phyloP scores from a whole-genome alignment of 2,329 filamentous ascomycete genomes.

The Fusarium marasasianum region DNA sequence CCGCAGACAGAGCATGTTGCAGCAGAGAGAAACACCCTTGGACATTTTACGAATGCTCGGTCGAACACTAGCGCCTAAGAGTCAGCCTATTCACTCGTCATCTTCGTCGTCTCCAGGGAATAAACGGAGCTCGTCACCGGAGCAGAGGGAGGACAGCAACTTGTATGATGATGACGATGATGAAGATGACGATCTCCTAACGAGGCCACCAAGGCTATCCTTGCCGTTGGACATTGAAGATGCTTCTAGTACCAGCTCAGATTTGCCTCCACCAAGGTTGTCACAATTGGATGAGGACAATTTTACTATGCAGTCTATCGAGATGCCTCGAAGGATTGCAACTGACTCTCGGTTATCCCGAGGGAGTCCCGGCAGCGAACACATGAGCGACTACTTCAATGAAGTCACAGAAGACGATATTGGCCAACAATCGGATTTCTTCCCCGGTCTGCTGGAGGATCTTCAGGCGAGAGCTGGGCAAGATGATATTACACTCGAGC shows the following conservation, averaged over 20 bases:
- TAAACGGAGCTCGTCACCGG: slow-evolving; percentile 43
- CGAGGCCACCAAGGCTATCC: slow-evolving; percentile 60
- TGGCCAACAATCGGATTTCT: slow-evolving; percentile 61
- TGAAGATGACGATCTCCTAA: slow-evolving; percentile 58
- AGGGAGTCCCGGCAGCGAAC: slow-evolving; percentile 62
- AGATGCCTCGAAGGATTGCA: slow-evolving; percentile 64
- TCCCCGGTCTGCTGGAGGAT: slow-evolving; percentile 58
- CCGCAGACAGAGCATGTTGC: slow-evolving; percentile 65
- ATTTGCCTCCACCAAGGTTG: slow-evolving; percentile 63
- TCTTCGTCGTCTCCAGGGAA: slow-evolving; percentile 54
- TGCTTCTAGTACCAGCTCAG: slow-evolving; percentile 63
- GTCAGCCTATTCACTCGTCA: slow-evolving; percentile 56
- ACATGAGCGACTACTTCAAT: slow-evolving; percentile 63
- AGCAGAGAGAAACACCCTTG: slow-evolving; percentile 65
- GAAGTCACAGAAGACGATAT: slow-evolving; percentile 52
- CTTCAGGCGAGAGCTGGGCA: slow-evolving; percentile 51
- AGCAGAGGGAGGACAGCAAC: slow-evolving; percentile 53
- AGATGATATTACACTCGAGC: slow-evolving; percentile 56
- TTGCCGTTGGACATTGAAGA: slow-evolving; percentile 61
- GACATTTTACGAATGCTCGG: slow-evolving; percentile 64
- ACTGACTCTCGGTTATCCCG: slow-evolving; percentile 58
- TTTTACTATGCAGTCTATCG: slow-evolving; percentile 67
- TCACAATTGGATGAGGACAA: slow-evolving; percentile 68
- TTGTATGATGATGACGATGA: slow-evolving; percentile 61
- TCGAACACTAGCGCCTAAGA: slow-evolving; percentile 61